phyloP scores from a whole-genome alignment of 1,284 basidiomycete genomes.

The Heterobasidion annosum region DNA sequence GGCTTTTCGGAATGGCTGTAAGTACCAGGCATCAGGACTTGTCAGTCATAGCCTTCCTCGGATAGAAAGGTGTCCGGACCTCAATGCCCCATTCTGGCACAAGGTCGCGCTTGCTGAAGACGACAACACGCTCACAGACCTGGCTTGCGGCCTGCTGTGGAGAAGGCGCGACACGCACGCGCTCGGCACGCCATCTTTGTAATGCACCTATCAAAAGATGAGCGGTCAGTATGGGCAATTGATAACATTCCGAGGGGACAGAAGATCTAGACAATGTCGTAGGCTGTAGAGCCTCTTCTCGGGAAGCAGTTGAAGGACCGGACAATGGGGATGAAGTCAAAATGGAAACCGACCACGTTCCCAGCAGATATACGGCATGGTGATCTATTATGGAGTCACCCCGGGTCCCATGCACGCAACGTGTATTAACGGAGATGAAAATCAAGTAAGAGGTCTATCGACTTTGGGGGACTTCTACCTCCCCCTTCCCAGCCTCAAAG shows the following conservation, averaged over 20 bases:
- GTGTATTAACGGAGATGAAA: neutral
- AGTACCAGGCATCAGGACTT: neutral
- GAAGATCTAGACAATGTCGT: no score
- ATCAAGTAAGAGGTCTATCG: neutral
- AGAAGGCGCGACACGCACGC: constrained; percentile 6
- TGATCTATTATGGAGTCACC: neutral
- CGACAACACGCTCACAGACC: constrained; percentile 78
- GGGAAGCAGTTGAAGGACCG: no score
- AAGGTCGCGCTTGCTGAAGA: constrained; percentile 91
- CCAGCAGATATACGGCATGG: constrained; percentile 4
- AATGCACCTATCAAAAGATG: constrained; percentile 9
- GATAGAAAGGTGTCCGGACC: constrained; percentile 36
- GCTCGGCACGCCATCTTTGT: constrained; percentile 12
- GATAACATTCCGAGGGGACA: no score
- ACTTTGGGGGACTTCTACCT: neutral
- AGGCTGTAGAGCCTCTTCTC: no score
- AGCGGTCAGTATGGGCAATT: neutral
- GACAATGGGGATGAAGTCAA: no score
- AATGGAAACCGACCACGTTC: no score
- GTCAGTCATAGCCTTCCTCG: no score
- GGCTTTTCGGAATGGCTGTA: constrained; percentile 60
- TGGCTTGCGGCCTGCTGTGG: constrained; percentile 14
- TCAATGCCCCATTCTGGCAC: constrained; percentile 80
- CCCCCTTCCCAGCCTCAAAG: neutral
- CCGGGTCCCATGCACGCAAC: neutral